These are phyloP conservation scores for Artemisia argyi DNA, from an alignment of 129 eudicot species.

Conservation along the genomic window DNA sequence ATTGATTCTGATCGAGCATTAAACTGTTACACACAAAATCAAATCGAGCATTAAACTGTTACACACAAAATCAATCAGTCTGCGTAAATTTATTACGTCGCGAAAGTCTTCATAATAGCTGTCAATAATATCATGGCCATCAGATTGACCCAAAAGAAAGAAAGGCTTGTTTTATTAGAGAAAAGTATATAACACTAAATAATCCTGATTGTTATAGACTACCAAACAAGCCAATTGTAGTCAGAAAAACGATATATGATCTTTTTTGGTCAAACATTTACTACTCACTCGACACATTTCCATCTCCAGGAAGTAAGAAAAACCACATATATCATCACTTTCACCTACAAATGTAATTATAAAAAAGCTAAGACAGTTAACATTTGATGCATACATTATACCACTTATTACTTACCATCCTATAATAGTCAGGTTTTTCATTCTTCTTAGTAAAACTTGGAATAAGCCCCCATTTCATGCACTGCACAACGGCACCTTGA, in stretches of 20 bases:
- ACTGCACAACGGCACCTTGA: slow-evolving; percentile 74
- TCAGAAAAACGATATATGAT: too few species aligned
- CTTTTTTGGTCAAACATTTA: too few species aligned
- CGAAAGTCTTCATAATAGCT: neutral
- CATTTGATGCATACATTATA: neutral
- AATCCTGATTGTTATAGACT: too few species aligned
- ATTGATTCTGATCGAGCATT: slow-evolving; percentile 93
- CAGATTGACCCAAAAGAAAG: neutral
- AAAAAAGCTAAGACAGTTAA: slow-evolving; percentile 3
- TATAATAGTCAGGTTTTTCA: slow-evolving; percentile 86
- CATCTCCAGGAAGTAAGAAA: too few species aligned
- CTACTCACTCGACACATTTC: too few species aligned
- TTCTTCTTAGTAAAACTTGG: slow-evolving; percentile 92
- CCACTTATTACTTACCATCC: slow-evolving; percentile 58
- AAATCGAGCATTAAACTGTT: slow-evolving; percentile 89
- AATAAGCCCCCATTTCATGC: slow-evolving; percentile 99
- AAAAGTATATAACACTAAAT: neutral
- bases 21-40: slow-evolving; percentile 50
- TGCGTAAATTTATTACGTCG: neutral
- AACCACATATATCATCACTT: neutral
- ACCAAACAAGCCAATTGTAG: too few species aligned
- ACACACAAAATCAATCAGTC: slow-evolving; percentile 19
- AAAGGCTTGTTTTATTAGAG: neutral
- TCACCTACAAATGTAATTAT: neutral
- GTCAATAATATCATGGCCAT: neutral